These are phyloP conservation scores for Phytophthora citrophthora DNA, from an alignment of 352 stramenopile genomes.

Conservation along the genomic window DNA sequence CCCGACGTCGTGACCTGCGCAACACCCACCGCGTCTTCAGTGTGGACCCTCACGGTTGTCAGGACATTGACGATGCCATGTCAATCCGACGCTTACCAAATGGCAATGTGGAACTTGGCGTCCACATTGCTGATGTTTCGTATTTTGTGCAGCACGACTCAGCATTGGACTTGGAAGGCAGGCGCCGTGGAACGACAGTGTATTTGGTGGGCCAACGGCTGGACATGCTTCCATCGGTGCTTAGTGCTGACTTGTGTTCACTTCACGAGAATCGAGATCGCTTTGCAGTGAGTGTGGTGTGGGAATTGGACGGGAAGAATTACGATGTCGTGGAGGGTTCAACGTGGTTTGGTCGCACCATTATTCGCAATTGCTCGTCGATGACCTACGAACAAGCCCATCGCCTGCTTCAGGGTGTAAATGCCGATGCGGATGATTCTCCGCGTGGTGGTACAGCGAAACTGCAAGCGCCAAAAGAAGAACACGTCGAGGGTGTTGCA, in stretches of 20 bases:
- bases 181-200: constrained; percentile 92
- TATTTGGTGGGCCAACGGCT: constrained; percentile 97
- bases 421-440: constrained; percentile 59
- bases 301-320: constrained; percentile 83
- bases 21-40: constrained; percentile 84
- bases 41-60: constrained; percentile 88
- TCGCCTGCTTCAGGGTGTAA: constrained; percentile 67
- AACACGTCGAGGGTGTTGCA: constrained; percentile 53
- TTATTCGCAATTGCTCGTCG: constrained; percentile 96
- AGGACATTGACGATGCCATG: constrained; percentile 93
- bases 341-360: constrained; percentile 91
- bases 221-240: constrained; percentile 93
- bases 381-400: constrained; percentile 90
- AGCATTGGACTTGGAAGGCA: constrained; percentile 95
- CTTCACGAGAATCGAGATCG: constrained; percentile 91
- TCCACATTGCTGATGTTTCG: constrained; percentile 99
- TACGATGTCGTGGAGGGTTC: constrained; percentile 59
- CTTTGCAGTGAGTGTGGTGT: constrained; percentile 92
- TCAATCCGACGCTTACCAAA: constrained; percentile 79
- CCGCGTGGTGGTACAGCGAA: constrained; percentile 10
- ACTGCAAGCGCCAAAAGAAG: constrained; percentile 2
- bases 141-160: constrained; percentile 97
- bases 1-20: constrained; percentile 70
- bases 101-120: constrained; percentile 92
- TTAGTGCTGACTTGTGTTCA: constrained; percentile 92